Percentiles rank a stretch among this genome's conserved stretches.
These are phyloP conservation scores for Sclerotinia glacialis DNA, from an alignment of 2,329 filamentous ascomycete genomes.

Conservation along the genomic window DNA sequence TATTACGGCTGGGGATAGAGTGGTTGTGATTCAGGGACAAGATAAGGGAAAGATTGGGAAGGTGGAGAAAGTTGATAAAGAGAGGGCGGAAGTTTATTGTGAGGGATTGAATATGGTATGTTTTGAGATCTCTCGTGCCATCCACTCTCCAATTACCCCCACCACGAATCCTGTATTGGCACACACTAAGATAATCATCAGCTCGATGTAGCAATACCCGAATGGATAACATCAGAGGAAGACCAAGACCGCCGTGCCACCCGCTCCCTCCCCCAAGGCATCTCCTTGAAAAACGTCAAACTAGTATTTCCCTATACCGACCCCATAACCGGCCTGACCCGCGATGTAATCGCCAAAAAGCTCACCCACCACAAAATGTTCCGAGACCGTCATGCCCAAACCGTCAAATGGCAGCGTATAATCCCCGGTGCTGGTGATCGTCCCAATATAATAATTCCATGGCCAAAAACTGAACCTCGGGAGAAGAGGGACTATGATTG, in stretches of 20 bases:
- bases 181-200: constrained; percentile 25
- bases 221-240: constrained; percentile 44
- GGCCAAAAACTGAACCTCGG: constrained; percentile 59
- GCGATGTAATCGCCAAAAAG: constrained; percentile 76
- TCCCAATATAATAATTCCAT: constrained; percentile 70
- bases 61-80: constrained; percentile 56
- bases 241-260: constrained; percentile 43
- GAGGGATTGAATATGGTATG: constrained; percentile 63
- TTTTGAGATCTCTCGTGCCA: not conserved
- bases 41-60: constrained; percentile 81
- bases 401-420: constrained; percentile 53
- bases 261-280: constrained; percentile 34
- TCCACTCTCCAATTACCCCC: not conserved
- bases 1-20: constrained; percentile 69
- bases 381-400: constrained; percentile 50
- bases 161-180: not conserved
- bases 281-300: constrained; percentile 71
- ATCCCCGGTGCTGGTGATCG: constrained; percentile 56
- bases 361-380: constrained; percentile 54
- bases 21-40: constrained; percentile 73
- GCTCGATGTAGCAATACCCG: constrained; percentile 44
- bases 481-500: constrained; percentile 52
- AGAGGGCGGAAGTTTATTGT: constrained; percentile 58
- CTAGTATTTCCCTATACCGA: constrained; percentile 76
- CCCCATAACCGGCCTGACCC: constrained; percentile 58